Evolutionary conservation across 2,329 filamentous ascomycete species (phyloP).

Genomic region (Blastomyces parvus): DNA sequence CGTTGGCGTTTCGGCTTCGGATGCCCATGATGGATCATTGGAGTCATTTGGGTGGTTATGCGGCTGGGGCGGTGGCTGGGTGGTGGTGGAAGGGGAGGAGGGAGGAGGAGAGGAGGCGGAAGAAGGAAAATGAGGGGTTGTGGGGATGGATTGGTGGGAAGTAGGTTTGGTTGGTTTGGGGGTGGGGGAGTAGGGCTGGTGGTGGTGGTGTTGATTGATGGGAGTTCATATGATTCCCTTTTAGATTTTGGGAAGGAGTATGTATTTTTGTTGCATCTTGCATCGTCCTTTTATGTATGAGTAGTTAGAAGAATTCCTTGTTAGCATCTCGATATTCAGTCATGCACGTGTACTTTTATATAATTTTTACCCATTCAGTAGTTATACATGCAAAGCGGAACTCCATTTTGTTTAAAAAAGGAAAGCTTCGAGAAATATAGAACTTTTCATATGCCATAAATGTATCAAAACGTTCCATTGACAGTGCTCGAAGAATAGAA

Average conservation of each 20-base stretch:
- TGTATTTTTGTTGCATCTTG: neutral
- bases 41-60: conserved; percentile 36
- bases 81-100: conserved; percentile 17
- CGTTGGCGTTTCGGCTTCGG: conserved; percentile 19
- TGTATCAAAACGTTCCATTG: too few relatives aligned
- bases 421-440: too few relatives aligned
- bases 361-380: neutral
- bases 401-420: too few relatives aligned
- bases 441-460: too few relatives aligned
- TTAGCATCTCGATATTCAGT: neutral
- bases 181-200: neutral
- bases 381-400: too few relatives aligned
- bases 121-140: conserved; percentile 12
- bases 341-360: neutral
- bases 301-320: neutral
- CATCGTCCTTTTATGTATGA: neutral
- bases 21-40: conserved; percentile 32
- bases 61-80: conserved; percentile 27
- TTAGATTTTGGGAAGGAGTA: neutral
- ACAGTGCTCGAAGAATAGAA: too few relatives aligned
- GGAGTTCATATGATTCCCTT: neutral
- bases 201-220: neutral
- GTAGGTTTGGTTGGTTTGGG: neutral
- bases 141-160: conserved; percentile 6
- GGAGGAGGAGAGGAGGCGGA: conserved; percentile 15